phyloP scores from a whole-genome alignment of 495 filamentous ascomycete species.

The Talaromyces proteolyticus region DNA sequence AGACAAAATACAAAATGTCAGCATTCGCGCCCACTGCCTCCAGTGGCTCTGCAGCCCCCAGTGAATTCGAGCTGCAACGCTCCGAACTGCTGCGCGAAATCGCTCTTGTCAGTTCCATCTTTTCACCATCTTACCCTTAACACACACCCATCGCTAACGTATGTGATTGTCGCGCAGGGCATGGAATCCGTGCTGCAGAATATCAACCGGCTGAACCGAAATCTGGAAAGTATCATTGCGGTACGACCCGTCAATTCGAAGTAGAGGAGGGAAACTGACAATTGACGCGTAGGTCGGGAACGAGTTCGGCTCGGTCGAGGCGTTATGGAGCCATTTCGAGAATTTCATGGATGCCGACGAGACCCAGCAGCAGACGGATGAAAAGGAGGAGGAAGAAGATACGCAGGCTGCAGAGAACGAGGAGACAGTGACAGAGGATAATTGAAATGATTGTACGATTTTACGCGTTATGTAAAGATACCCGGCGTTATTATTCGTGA shows the following conservation, averaged over 20 bases:
- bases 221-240: conserved; percentile 84
- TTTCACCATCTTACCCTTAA: not conserved
- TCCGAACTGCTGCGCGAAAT: conserved; percentile 73
- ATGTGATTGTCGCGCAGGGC: conserved; percentile 42
- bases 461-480: not conserved
- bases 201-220: conserved; percentile 91
- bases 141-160: not conserved
- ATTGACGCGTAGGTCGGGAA: conserved; percentile 67
- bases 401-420: conserved; percentile 4
- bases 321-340: conserved; percentile 95
- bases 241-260: conserved; percentile 37
- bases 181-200: conserved; percentile 94
- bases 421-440: not conserved
- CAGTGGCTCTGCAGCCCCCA: conserved; percentile 17
- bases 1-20: conserved; percentile 5
- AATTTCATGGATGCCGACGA: conserved; percentile 79
- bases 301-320: conserved; percentile 94
- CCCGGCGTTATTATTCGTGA: conserved; percentile 10
- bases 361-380: conserved; percentile 15
- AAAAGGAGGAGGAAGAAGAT: conserved; percentile 15
- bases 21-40: conserved; percentile 5
- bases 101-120: conserved; percentile 52
- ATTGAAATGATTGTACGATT: not conserved
- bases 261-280: not conserved
- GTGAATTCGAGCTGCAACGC: conserved; percentile 74